Evolutionary conservation across 345 rosid genomes (phyloP), one percentile per base, ranked within the genome.

Genomic region (Turritis glabra): DNA sequence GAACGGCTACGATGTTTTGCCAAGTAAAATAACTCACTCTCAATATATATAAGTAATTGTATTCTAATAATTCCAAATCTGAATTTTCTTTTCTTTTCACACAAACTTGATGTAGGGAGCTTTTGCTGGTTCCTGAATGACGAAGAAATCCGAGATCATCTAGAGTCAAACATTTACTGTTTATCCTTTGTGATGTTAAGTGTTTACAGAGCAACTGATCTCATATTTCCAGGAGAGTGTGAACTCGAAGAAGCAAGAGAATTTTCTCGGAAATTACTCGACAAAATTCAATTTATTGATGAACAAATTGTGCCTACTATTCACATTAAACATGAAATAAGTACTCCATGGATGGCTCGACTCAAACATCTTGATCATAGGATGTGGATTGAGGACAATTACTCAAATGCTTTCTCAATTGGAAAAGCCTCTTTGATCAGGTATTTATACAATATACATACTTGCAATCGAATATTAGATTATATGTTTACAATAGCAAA

Each of bases 331-430:
- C 67, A 84, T 6, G 90, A 87, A 57, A n/a, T 84, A 61, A 44
- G 64, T 22, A 62, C 76, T 64, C 88, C 87, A 19, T 87, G 91
- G 91, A 61, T 80, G 18, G 84, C 90, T 32, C 84, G 87, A 72
- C 51, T 81, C 65, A 90, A 84, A 22, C 90, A 85, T 59, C 73
- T 87, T 44, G 89, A 89, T 29, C 83, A 87, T 60, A 82, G 95
- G 61, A 77, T 43, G 70, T 85, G 89, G 89, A 82, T 89, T 27
- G 90, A 89, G 79, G 84, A 84, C 22, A 79, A 63, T 8, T 71
- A 83, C 29, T 77, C 50, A 43, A 71, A 72, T 67, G 75, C 74
- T 71, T 48, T 84, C 15, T 84, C 83, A 84, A 62, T 75, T 74
- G 95, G 87, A 46, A 89, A 84, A 55, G 22, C 76, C 73, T 85